Conservation (phyloP, 2,329 filamentous ascomycete genomes). For the Sclerotinia trifoliorum region DNA sequence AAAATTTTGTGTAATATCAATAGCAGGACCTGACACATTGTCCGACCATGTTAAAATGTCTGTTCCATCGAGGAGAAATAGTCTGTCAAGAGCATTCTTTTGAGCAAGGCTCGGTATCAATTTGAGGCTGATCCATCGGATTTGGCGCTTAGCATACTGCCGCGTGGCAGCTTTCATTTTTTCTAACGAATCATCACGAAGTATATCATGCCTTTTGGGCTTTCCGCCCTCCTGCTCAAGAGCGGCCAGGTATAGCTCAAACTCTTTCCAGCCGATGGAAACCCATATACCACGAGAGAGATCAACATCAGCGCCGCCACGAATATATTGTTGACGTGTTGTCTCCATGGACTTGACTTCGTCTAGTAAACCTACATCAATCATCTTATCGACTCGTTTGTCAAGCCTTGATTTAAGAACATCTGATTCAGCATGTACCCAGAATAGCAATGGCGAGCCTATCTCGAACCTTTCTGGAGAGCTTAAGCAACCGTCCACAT, state of each 20-base stretch:
- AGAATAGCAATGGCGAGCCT: slow-evolving; percentile 61
- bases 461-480: neutral
- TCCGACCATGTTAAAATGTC: slow-evolving; percentile 60
- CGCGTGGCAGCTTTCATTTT: slow-evolving; percentile 79
- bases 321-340: slow-evolving; percentile 47
- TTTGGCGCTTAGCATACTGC: slow-evolving; percentile 82
- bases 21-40: slow-evolving; percentile 65
- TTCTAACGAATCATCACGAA: slow-evolving; percentile 63
- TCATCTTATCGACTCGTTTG: slow-evolving; percentile 79
- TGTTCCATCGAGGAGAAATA: slow-evolving; percentile 82
- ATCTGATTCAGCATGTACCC: slow-evolving; percentile 76
- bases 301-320: slow-evolving; percentile 59
- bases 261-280: slow-evolving; percentile 93
- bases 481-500: slow-evolving; percentile 17
- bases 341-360: slow-evolving; percentile 57
- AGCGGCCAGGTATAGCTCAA: slow-evolving; percentile 67
- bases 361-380: slow-evolving; percentile 60
- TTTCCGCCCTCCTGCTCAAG: slow-evolving; percentile 39
- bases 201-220: slow-evolving; percentile 48
- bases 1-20: slow-evolving; percentile 61
- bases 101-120: slow-evolving; percentile 67
- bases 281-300: slow-evolving; percentile 87
- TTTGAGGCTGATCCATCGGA: slow-evolving; percentile 84
- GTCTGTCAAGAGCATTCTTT: slow-evolving; percentile 50
- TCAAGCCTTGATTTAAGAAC: slow-evolving; percentile 70